Base-by-base conservation (phyloP, 2,329 filamentous ascomycete species). In the Fusarium albosuccineum region DNA sequence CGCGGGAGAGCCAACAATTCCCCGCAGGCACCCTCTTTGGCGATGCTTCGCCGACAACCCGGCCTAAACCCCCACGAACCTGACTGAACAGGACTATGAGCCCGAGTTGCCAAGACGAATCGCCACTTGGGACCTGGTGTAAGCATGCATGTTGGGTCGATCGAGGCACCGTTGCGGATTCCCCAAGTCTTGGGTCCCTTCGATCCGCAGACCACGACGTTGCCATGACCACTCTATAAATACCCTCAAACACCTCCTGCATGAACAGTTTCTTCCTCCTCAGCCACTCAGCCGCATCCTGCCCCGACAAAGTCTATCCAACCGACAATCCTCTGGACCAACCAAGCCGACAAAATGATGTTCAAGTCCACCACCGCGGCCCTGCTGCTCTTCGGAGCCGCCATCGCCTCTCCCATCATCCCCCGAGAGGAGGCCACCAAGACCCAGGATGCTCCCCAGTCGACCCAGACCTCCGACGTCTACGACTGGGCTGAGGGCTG, bases 401-500 rank as follows among this genome's bases (percentile, higher is more conserved):
- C 68, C 36, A 52, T 71, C 13, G 75, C 75, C 55, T 73, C 76
- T 9, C 76, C 76, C 53, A 65, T 78, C 44, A 63, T 66, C 14
- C 63, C 51, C 37, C 70, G 74, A 11, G 65, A 68, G 44, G 67
- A 75, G n/a, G 65, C 70, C n/a, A 63, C 70, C 33, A 2, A 55
- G n/a, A 68, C 74, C 45, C 44, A 37, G 37, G 57, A 67, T 14
- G 62, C 66, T 5, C 26, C 71, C 2, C 41, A 70, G 13, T 51
- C 72, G 2, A 60, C 71, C 4, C 40, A 72, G 4, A 70, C 70
- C n/a, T 34, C 66, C 30, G 53, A 34, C 13, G 53, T 52, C 29
- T 79, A 78, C 62, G 66, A 74, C 63, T 79, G 78, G 78, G 64
- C 75, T 29, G 69, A 72, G 6, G 75, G 74, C 27, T 79, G 76